Evolutionary conservation across 805 yeast genomes (phyloP), one percentile per base, ranked within the genome.

Genomic region (Cyberlindnera euphorbiiphila): DNA sequence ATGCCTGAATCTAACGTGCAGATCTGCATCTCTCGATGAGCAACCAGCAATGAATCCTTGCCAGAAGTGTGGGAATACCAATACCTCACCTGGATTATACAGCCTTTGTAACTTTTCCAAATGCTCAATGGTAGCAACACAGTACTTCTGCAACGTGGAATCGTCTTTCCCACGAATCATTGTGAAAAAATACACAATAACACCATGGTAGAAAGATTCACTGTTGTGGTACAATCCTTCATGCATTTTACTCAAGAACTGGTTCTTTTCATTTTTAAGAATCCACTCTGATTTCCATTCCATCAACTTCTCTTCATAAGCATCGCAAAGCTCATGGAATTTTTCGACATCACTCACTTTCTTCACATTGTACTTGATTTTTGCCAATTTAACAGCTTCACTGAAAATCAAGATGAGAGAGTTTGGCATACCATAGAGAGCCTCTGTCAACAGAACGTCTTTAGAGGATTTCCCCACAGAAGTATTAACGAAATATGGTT

Each of bases 41-140:
- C 93, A 81, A 0, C 94, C 95, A 1, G 91, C 88, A 29, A 87
- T 81, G 49, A 87, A 87, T 0, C 93, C 94, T 53, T 84, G 91
- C 93, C 95, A 87, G 50, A 85, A 78, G 23, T 85, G 63, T 4
- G 96, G 95, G 24, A 81, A 75, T 15, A 81, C 72, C 1, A 81
- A 77, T 18, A 74, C 78, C 15, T 69, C 61, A 13, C 64, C 58
- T 3, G 47, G 45, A 6, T 72, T 71, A 23, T 81, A 76, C 33
- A 85, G 62, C 27, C 58, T 54, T 40, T 78, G 84, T 38, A 87
- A 72, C 39, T 70, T 66, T 50, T 81, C 77, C 47, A 86, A 62
- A 53, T 82, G 87, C 17, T 67, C 62, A 34, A 86, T 65, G 2
- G 85, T 83, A 25, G 69, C 65, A 29, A 65, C 70, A 2, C 85